phyloP scores from a whole-genome alignment of 768 basidiomycete genomes.

The Amanita thiersii region DNA sequence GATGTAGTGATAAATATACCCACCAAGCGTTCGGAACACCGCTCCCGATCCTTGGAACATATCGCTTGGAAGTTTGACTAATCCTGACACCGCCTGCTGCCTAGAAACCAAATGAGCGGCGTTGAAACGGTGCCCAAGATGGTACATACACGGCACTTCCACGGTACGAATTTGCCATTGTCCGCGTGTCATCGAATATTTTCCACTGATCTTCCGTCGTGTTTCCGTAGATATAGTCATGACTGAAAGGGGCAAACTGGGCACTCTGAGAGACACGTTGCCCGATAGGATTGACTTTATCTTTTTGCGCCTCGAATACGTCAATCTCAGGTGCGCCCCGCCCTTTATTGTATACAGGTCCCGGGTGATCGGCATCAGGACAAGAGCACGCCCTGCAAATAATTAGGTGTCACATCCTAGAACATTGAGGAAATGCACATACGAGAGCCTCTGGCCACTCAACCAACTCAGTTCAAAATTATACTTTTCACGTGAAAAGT shows the following conservation, averaged over 20 bases:
- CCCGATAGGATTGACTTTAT: constrained; percentile 37
- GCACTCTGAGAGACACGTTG: constrained; percentile 67
- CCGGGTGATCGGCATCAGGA: constrained; percentile 68
- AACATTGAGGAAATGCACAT: constrained; percentile 15
- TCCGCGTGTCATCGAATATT: constrained; percentile 18
- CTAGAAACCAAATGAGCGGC: constrained; percentile 6
- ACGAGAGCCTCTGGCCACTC: constrained; percentile 72
- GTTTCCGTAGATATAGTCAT: constrained; percentile 31
- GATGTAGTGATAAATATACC: constrained; percentile 10
- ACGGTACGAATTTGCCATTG: constrained; percentile 27
- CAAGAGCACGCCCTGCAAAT: constrained; percentile 63
- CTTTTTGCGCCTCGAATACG: constrained; percentile 67
- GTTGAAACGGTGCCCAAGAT: background rate
- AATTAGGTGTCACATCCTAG: background rate
- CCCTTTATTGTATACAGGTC: constrained; percentile 44
- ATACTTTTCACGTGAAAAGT: constrained; percentile 38
- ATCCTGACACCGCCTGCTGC: constrained; percentile 46
- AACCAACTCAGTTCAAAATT: constrained; percentile 65
- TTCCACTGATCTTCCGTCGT: constrained; percentile 22
- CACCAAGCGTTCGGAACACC: constrained; percentile 41
- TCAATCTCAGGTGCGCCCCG: constrained; percentile 82
- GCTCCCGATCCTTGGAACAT: constrained; percentile 53
- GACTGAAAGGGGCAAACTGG: constrained; percentile 55
- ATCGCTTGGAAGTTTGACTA: constrained; percentile 39
- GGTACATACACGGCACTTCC: constrained; percentile 38